Conservation (phyloP, 2,329 filamentous ascomycete genomes). For the Colletotrichum karsti region DNA sequence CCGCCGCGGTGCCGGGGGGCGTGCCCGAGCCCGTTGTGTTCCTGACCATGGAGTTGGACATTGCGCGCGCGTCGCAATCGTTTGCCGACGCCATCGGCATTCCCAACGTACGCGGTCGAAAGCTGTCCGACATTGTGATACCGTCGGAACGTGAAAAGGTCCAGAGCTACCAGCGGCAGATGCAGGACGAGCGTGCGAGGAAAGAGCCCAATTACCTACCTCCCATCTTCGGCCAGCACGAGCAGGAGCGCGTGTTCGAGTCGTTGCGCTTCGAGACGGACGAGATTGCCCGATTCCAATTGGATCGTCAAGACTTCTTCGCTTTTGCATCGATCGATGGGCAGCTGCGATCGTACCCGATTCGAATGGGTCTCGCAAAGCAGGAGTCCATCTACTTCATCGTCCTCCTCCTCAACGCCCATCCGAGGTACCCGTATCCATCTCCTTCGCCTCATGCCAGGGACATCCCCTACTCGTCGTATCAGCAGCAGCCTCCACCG, state of each 20-base stretch:
- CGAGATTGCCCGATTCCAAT: constrained; percentile 59
- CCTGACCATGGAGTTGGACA: constrained; percentile 65
- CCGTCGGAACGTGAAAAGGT: constrained; percentile 62
- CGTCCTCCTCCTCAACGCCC: constrained; percentile 55
- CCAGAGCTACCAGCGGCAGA: constrained; percentile 55
- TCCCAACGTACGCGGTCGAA: constrained; percentile 54
- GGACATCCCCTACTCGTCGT: constrained; percentile 50
- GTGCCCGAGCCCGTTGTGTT: constrained; percentile 64
- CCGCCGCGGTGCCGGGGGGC: constrained; percentile 47
- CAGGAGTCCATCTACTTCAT: constrained; percentile 71
- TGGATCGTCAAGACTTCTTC: constrained; percentile 64
- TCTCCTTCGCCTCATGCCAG: constrained; percentile 54
- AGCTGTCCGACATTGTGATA: constrained; percentile 62
- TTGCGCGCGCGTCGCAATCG: constrained; percentile 62
- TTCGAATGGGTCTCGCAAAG: constrained; percentile 66
- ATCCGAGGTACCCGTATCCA: constrained; percentile 49
- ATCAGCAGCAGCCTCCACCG: constrained; percentile 45
- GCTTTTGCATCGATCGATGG: constrained; percentile 62
- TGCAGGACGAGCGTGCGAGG: constrained; percentile 65
- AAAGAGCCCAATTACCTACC: constrained; percentile 71
- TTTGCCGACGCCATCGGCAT: constrained; percentile 66
- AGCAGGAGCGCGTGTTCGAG: constrained; percentile 64
- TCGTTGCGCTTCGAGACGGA: constrained; percentile 62
- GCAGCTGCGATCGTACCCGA: constrained; percentile 56
- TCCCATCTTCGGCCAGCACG: constrained; percentile 65